phyloP scores from a whole-genome alignment of 2,329 filamentous ascomycete species.

The Penicillium sp. region DNA sequence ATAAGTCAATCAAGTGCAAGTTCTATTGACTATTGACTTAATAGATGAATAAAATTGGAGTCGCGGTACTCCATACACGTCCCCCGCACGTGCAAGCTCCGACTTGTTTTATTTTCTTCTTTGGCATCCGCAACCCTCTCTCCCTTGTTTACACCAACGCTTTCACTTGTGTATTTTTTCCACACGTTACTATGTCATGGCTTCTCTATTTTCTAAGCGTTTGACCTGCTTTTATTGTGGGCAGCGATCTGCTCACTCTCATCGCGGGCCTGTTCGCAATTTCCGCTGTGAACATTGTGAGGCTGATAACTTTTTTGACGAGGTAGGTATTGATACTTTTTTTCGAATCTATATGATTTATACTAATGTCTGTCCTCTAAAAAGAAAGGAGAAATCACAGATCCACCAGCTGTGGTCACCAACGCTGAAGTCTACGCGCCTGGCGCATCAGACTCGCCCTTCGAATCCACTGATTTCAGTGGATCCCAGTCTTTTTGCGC shows the following conservation, averaged over 20 bases:
- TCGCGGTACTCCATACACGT: conserved; percentile 14
- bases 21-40: too few relatives aligned
- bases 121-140: conserved; percentile 1
- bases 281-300: conserved; percentile 74
- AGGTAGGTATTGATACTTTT: conserved; percentile 48
- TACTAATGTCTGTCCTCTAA: conserved; percentile 11
- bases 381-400: conserved; percentile 78
- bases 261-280: conserved; percentile 51
- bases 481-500: conserved; percentile 55
- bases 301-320: conserved; percentile 78
- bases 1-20: background rate
- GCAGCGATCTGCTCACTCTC: conserved; percentile 53
- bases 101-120: conserved; percentile 13
- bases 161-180: background rate
- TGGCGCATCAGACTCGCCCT: conserved; percentile 41
- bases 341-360: conserved; percentile 1
- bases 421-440: conserved; percentile 30
- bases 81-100: conserved; percentile 12
- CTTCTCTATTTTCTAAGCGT: conserved; percentile 36
- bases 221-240: conserved; percentile 80
- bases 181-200: conserved; percentile 29
- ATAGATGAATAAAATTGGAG: conserved; percentile 4
- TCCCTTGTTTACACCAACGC: conserved; percentile 10
- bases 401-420: conserved; percentile 63
- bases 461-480: conserved; percentile 25